Percentiles rank a stretch among this genome's conserved stretches.
These are phyloP conservation scores for Globisporangium viniferum DNA, from an alignment of 352 stramenopile genomes.

Conservation along the genomic window DNA sequence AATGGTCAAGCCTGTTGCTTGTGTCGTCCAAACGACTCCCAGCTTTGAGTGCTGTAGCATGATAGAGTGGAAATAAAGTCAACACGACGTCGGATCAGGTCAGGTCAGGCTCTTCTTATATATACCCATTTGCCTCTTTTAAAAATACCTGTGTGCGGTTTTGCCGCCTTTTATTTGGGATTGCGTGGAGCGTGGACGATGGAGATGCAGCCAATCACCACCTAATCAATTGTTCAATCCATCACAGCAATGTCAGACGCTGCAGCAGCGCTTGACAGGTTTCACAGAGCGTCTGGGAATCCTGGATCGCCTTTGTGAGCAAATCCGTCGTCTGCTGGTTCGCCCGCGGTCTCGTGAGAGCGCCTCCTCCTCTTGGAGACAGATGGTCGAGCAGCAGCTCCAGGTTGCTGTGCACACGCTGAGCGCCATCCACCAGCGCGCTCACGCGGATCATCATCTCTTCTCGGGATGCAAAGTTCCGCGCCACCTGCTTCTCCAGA, in stretches of 20 bases:
- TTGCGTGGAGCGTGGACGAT: no score
- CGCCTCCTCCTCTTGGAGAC: not conserved
- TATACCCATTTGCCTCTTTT: no score
- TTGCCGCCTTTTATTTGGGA: no score
- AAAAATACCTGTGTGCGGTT: no score
- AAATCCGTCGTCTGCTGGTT: slow-evolving; percentile 24
- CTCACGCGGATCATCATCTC: slow-evolving; percentile 48
- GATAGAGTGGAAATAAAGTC: no score
- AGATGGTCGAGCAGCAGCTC: slow-evolving; percentile 52
- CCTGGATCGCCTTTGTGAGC: slow-evolving; percentile 27
- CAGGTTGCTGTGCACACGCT: slow-evolving; percentile 40
- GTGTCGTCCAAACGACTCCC: no score
- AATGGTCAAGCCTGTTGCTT: no score
- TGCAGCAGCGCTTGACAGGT: slow-evolving; percentile 26
- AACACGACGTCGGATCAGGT: no score
- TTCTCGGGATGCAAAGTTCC: slow-evolving; percentile 49
- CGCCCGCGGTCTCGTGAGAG: slow-evolving; percentile 9
- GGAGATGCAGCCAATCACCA: no score
- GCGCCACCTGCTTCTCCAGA: slow-evolving; percentile 41
- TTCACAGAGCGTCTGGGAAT: slow-evolving; percentile 22
- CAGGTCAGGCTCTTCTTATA: no score
- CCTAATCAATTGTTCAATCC: not conserved
- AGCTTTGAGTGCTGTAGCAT: no score
- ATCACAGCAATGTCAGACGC: slow-evolving; percentile 23
- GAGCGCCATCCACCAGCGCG: slow-evolving; percentile 33